Evolutionary conservation across 179 eudicot genomes (phyloP).

Genomic region (Beta lomatogona): DNA sequence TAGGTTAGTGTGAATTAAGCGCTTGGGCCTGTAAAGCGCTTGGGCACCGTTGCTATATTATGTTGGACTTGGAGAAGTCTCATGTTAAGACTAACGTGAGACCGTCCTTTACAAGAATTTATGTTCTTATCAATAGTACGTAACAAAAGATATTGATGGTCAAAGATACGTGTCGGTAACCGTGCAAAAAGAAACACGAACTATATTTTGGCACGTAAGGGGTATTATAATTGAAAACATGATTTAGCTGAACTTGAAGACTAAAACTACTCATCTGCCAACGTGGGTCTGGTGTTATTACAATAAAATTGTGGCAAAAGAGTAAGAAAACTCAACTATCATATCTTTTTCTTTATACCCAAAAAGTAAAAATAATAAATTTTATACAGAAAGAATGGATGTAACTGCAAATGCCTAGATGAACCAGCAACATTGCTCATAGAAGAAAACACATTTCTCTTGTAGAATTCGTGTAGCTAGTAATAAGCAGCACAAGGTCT

Average conservation of each 20-base stretch:
- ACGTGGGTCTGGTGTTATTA: conserved; percentile 3
- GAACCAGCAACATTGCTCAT: not conserved
- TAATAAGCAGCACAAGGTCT: not conserved
- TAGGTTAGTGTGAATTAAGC: too few relatives aligned
- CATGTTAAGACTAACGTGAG: too few relatives aligned
- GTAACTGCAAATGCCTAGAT: not conserved
- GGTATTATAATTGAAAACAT: not conserved
- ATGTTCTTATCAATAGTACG: too few relatives aligned
- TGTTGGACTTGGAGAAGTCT: too few relatives aligned
- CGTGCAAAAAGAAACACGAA: not conserved
- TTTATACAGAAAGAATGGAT: conserved; percentile 5
- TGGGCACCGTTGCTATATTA: too few relatives aligned
- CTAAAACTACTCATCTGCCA: not conserved
- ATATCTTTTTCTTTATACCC: too few relatives aligned
- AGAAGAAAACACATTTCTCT: not conserved
- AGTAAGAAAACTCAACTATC: not conserved
- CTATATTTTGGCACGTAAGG: not conserved
- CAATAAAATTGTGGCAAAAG: not conserved
- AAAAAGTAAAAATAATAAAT: not conserved
- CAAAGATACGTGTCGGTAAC: too few relatives aligned
- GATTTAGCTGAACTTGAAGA: not conserved
- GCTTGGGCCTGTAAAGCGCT: too few relatives aligned
- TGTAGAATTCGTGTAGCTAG: not conserved
- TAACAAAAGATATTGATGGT: too few relatives aligned
- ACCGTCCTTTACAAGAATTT: too few relatives aligned